Conservation (phyloP, 176 grass and related monocot species). For the Luzula sylvatica region DNA sequence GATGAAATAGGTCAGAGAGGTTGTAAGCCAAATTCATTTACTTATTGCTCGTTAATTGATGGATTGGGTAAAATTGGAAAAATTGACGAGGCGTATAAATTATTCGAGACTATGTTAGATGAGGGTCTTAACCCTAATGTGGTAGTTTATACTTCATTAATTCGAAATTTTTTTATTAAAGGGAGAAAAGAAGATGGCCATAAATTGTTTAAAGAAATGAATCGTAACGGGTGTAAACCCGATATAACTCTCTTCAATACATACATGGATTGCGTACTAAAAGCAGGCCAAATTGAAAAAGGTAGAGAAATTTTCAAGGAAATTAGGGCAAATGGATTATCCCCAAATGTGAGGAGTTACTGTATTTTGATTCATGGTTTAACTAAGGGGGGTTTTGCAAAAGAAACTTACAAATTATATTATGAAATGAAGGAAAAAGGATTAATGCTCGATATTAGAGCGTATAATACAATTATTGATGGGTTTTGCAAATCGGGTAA, state of each 20-base stretch:
- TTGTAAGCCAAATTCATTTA: conserved; percentile 63
- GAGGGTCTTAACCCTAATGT: conserved; percentile 55
- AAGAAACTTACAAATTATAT: conserved; percentile 84
- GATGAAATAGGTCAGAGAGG: conserved; percentile 52
- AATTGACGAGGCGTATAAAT: conserved; percentile 73
- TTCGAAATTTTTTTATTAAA: conserved; percentile 78
- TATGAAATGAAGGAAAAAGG: conserved; percentile 84
- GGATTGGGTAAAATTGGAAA: conserved; percentile 78
- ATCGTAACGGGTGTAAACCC: conserved; percentile 44
- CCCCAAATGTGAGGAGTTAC: conserved; percentile 70
- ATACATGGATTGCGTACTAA: conserved; percentile 93
- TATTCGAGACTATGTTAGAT: conserved; percentile 89
- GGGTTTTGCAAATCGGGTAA: conserved; percentile 94
- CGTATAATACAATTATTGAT: conserved; percentile 80
- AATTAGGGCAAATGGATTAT: conserved; percentile 45
- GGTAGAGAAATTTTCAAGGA: conserved; percentile 68
- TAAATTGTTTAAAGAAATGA: conserved; percentile 96
- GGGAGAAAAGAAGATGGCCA: conserved; percentile 96
- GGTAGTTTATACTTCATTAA: conserved; percentile 74
- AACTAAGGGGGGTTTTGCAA: conserved; percentile 78
- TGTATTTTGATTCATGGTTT: conserved; percentile 95
- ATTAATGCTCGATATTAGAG: conserved; percentile 59
- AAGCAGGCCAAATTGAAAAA: conserved; percentile 67
- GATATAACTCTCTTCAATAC: conserved; percentile 88
- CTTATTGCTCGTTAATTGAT: conserved; percentile 81